Evolutionary conservation across 2,329 filamentous ascomycete genomes (phyloP), one percentile per base, ranked within the genome.

Genomic region (Ceratocystis eucalypticola): DNA sequence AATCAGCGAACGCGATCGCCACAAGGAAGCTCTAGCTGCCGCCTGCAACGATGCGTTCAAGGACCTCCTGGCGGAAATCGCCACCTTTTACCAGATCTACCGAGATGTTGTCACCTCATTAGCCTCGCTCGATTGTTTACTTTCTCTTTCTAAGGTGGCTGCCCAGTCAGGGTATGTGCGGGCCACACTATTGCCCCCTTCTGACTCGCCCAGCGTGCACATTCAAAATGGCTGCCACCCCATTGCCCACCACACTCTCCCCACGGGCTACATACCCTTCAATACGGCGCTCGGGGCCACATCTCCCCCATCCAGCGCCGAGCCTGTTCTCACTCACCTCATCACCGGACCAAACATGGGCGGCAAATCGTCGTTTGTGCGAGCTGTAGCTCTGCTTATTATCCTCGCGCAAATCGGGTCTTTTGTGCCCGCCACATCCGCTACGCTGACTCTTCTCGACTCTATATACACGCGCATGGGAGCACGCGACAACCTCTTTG

Each of bases 301-400:
- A 15, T 48, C 37, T 20, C 59, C 22, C 10, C 81, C 84, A n/a
- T 82, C 85, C 2, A 81, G 84, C 1, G 74, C 79, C 0, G 61
- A 66, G 5, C 25, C 64, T 2, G 83, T 85, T 0, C 82, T 89
- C 5, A 90, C 91, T 1, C 84, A 96, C 70, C 86, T 97, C 66
- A 87, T 99, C 71, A 99, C 94, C 0, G 94, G 94, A 0, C 94
- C 94, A 37, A 99, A 99, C 77, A 99, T 99, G 94, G 94, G 94
- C 72, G 94, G 94, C 66, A 99, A 99, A 74, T 96, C 91, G n/a
- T 94, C 88, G 67, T 99, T 96, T 75, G 93, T 99, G 25, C 90
- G 94, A 65, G 89, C 92, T 70, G 86, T 96, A 57, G 93, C 94
- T 8, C 84, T 99, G 5, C 91, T 97, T 69, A 84, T 88, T 61